Evolutionary conservation across 2,329 filamentous ascomycete genomes (phyloP).

Genomic region (Arthrinium phaeospermum): DNA sequence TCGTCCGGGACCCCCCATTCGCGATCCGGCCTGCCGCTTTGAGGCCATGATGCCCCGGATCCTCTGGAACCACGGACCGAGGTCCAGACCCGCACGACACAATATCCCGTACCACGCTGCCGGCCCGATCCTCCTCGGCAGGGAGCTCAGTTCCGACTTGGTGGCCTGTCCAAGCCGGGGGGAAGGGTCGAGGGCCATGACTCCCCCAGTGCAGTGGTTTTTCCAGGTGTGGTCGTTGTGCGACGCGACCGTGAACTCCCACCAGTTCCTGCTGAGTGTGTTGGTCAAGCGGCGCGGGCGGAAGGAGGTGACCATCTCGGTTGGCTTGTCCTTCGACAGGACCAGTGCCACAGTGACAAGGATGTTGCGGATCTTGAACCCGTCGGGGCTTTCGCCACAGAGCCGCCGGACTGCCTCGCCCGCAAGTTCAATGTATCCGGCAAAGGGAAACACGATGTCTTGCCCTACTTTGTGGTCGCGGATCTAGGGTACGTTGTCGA

Average conservation of each 20-base stretch:
- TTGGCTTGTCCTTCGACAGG: background rate
- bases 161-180: no score
- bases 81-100: background rate
- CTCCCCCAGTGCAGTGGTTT: background rate
- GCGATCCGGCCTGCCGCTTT: no score
- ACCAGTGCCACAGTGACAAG: background rate
- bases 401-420: constrained; percentile 23
- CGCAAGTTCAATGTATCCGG: constrained; percentile 21
- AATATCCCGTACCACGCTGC: background rate
- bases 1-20: no score
- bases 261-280: background rate
- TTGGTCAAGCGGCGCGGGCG: background rate
- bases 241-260: background rate
- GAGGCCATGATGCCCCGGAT: no score
- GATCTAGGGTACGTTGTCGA: constrained; percentile 42
- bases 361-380: background rate
- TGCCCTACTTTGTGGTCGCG: constrained; percentile 12
- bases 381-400: background rate
- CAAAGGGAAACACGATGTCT: constrained; percentile 17
- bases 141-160: no score
- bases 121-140: background rate
- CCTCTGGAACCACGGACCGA: no score
- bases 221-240: background rate
- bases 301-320: background rate
- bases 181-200: background rate